Percentiles rank a stretch among this genome's conserved stretches.
Evolutionary conservation across 78 protist species (phyloP).

Genomic region (Chrysochromulina tobinii): DNA sequence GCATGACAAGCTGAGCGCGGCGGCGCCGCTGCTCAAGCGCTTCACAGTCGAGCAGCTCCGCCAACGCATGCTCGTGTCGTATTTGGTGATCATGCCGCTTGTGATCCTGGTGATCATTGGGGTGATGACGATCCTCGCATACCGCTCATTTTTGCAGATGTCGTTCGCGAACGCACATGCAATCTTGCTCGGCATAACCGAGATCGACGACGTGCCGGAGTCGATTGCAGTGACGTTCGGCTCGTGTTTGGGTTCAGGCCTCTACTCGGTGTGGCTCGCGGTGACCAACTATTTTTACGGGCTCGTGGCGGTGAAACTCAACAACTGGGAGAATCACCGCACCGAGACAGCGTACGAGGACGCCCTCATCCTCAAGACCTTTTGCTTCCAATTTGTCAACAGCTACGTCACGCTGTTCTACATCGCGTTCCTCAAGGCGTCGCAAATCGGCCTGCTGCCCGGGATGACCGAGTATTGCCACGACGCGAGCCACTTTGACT

Average conservation of each 20-base stretch:
- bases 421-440: constrained; percentile 65
- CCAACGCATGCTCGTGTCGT: too few species aligned
- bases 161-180: too few species aligned
- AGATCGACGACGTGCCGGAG: too few species aligned
- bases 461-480: not conserved
- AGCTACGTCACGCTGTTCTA: constrained; percentile 63
- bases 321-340: constrained; percentile 69
- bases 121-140: too few species aligned
- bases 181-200: too few species aligned
- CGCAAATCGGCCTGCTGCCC: not conserved
- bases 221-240: not conserved
- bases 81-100: too few species aligned
- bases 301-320: constrained; percentile 33
- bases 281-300: not conserved
- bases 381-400: constrained; percentile 79
- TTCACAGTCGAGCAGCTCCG: too few species aligned
- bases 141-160: too few species aligned
- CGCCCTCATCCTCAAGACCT: constrained; percentile 57
- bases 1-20: too few species aligned
- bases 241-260: not conserved
- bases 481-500: not conserved
- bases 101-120: too few species aligned
- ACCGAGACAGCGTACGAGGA: constrained; percentile 55
- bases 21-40: too few species aligned
- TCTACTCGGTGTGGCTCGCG: constrained; percentile 1